These are phyloP conservation scores for Lachnellula hyalina DNA, from an alignment of 2,329 filamentous ascomycete genomes.

Conservation along the genomic window DNA sequence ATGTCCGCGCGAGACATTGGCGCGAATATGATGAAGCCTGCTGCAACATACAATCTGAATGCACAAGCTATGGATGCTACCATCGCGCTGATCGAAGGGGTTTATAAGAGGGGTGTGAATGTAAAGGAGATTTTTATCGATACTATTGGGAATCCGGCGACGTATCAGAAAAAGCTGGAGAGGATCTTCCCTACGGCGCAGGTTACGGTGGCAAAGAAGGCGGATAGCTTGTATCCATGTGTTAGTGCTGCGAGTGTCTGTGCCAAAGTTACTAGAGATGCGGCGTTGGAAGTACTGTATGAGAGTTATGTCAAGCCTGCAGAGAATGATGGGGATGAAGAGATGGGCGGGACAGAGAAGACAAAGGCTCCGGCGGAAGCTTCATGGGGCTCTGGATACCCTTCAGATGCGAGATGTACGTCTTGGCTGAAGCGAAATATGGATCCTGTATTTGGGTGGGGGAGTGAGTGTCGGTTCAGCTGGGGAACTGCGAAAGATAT, in stretches of 20 bases:
- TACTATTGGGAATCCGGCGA: slow-evolving; percentile 77
- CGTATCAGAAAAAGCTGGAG: slow-evolving; percentile 82
- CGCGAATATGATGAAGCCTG: slow-evolving; percentile 34
- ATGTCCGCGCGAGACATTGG: slow-evolving; percentile 60
- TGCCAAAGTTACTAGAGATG: slow-evolving; percentile 93
- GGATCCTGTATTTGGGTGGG: slow-evolving; percentile 94
- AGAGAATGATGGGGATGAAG: slow-evolving; percentile 28
- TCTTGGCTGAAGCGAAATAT: slow-evolving; percentile 80
- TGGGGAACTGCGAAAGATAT: slow-evolving; percentile 95
- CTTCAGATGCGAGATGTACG: slow-evolving; percentile 76
- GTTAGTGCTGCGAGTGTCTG: slow-evolving; percentile 92
- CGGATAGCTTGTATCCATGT: slow-evolving; percentile 85
- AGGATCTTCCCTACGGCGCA: slow-evolving; percentile 72
- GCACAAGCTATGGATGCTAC: slow-evolving; percentile 94
- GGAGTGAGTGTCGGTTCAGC: slow-evolving; percentile 85
- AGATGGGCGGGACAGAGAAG: slow-evolving; percentile 20
- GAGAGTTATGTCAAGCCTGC: slow-evolving; percentile 26
- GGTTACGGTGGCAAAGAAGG: slow-evolving; percentile 82
- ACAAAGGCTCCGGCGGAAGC: slow-evolving; percentile 34
- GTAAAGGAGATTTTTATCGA: slow-evolving; percentile 90
- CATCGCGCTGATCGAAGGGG: slow-evolving; percentile 70
- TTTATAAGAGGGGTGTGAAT: slow-evolving; percentile 74
- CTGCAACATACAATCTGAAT: slow-evolving; percentile 77
- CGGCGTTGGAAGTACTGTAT: slow-evolving; percentile 76
- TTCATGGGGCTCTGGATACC: slow-evolving; percentile 89